Conservation (phyloP, 2,329 filamentous ascomycete species). For the Fusarium verticillioides region DNA sequence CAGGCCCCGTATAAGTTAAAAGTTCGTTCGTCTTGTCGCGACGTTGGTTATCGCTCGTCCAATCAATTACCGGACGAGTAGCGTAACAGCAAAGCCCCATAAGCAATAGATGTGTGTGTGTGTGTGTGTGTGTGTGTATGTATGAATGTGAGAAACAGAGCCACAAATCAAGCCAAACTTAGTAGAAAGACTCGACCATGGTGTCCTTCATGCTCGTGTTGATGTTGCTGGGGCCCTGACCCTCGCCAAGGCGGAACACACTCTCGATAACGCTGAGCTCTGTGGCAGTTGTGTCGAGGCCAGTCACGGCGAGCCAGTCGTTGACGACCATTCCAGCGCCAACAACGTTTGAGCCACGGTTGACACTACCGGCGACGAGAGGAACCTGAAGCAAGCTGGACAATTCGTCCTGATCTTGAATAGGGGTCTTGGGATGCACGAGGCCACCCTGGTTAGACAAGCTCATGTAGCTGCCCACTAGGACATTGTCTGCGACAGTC, state of each 20-base stretch:
- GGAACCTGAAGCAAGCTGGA: slow-evolving; percentile 93
- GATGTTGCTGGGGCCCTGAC: slow-evolving; percentile 79
- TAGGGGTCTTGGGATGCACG: slow-evolving; percentile 95
- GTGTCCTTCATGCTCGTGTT: slow-evolving; percentile 92
- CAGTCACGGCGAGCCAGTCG: slow-evolving; percentile 96
- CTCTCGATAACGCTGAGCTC: slow-evolving; percentile 96
- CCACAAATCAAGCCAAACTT: slow-evolving; percentile 46
- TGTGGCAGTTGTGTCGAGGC: slow-evolving; percentile 94
- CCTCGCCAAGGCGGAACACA: slow-evolving; percentile 94
- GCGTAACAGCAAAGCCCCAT: slow-evolving; percentile 24
- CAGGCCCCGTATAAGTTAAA: slow-evolving; percentile 36
- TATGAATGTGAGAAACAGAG: slow-evolving; percentile 12
- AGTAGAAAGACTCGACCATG: slow-evolving; percentile 99
- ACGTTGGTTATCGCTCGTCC: slow-evolving; percentile 19
- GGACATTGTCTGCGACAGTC: slow-evolving; percentile 96
- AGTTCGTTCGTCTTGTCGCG: slow-evolving; percentile 3
- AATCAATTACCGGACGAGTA: slow-evolving; percentile 20
- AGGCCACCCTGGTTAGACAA: slow-evolving; percentile 96
- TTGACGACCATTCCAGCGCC: slow-evolving; percentile 74
- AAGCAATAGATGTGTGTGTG: slow-evolving; percentile 5
- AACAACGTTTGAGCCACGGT: slow-evolving; percentile 93
- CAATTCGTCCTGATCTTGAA: slow-evolving; percentile 98
- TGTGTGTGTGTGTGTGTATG: too few species aligned
- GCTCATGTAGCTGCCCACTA: slow-evolving; percentile 96
- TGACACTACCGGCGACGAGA: slow-evolving; percentile 92